Percentiles rank a stretch among this genome's conserved stretches.
These are phyloP conservation scores for Candida wancherniae DNA, from an alignment of 805 yeast species.

Conservation along the genomic window DNA sequence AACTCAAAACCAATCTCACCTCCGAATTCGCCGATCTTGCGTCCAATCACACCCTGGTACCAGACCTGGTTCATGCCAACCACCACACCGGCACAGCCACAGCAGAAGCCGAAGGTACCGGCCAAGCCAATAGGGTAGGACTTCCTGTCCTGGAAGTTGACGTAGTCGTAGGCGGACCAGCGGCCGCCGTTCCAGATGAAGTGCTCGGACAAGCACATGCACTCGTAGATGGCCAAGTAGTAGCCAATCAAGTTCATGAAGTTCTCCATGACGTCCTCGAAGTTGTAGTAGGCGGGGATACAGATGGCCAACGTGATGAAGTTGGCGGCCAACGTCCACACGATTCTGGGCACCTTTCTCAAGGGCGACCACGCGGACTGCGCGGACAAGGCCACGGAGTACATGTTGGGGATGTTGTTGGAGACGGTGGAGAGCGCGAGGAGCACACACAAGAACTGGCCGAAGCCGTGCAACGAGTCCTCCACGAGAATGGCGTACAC, in stretches of 20 bases:
- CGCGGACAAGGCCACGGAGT: slow-evolving; percentile 81
- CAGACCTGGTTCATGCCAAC: slow-evolving; percentile 85
- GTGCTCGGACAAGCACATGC: slow-evolving; percentile 76
- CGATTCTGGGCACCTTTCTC: slow-evolving; percentile 69
- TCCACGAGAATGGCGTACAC: slow-evolving; percentile 72
- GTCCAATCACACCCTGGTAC: slow-evolving; percentile 70
- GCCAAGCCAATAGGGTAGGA: slow-evolving; percentile 74
- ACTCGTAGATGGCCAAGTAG: slow-evolving; percentile 81
- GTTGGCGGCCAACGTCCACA: slow-evolving; percentile 79
- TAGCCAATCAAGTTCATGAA: slow-evolving; percentile 91
- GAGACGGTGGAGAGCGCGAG: slow-evolving; percentile 84
- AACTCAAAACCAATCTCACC: slow-evolving; percentile 89
- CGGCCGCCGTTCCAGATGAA: slow-evolving; percentile 67
- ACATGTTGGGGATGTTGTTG: slow-evolving; percentile 91
- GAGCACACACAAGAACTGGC: slow-evolving; percentile 82
- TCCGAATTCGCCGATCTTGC: slow-evolving; percentile 57
- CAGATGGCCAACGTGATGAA: slow-evolving; percentile 76
- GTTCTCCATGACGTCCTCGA: slow-evolving; percentile 67
- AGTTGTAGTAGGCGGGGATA: slow-evolving; percentile 80
- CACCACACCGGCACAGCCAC: slow-evolving; percentile 82
- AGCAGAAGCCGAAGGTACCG: slow-evolving; percentile 70
- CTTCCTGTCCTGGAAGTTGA: slow-evolving; percentile 52
- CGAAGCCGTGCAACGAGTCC: slow-evolving; percentile 81
- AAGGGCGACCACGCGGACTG: slow-evolving; percentile 80
- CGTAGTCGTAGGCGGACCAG: slow-evolving; percentile 56